Evolutionary conservation across 2,329 filamentous ascomycete genomes (phyloP).

Genomic region (Verticillium isaacii): DNA sequence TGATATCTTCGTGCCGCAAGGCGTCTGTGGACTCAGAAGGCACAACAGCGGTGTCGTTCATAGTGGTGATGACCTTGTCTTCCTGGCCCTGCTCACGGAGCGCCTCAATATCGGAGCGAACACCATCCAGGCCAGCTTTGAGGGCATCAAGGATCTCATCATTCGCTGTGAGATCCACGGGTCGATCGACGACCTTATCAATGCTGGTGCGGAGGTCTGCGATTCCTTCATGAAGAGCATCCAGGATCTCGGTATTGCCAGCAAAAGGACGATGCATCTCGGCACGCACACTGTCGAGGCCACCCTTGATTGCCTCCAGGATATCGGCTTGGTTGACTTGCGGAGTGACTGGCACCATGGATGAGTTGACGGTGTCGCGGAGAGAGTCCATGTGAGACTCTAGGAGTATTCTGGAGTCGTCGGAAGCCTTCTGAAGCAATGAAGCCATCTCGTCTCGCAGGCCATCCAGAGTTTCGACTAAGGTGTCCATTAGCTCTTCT

Average conservation of each 20-base stretch:
- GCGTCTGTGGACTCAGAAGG: conserved; percentile 47
- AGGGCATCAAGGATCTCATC: conserved; percentile 88
- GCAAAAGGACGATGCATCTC: conserved; percentile 65
- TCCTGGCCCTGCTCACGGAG: conserved; percentile 56
- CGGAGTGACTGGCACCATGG: conserved; percentile 56
- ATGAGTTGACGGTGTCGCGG: conserved; percentile 69
- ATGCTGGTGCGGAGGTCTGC: conserved; percentile 72
- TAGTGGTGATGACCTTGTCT: conserved; percentile 45
- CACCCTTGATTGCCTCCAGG: conserved; percentile 64
- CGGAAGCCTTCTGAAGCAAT: conserved; percentile 45
- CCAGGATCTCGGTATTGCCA: conserved; percentile 82
- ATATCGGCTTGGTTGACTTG: conserved; percentile 58
- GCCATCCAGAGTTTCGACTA: conserved; percentile 60
- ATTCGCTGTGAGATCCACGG: conserved; percentile 75
- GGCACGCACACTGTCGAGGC: conserved; percentile 68
- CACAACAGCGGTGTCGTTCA: conserved; percentile 47
- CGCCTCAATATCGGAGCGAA: conserved; percentile 73
- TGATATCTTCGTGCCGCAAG: conserved; percentile 68
- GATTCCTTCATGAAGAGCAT: conserved; percentile 84
- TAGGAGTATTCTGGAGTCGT: conserved; percentile 61
- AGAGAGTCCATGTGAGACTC: conserved; percentile 79
- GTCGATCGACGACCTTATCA: conserved; percentile 72
- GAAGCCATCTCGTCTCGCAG: conserved; percentile 64
- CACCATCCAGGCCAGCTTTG: conserved; percentile 70
- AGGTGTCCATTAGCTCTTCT: conserved; percentile 70